Conservation (phyloP, 371 early-diverging fungal species). For the Mycotypha africana region DNA sequence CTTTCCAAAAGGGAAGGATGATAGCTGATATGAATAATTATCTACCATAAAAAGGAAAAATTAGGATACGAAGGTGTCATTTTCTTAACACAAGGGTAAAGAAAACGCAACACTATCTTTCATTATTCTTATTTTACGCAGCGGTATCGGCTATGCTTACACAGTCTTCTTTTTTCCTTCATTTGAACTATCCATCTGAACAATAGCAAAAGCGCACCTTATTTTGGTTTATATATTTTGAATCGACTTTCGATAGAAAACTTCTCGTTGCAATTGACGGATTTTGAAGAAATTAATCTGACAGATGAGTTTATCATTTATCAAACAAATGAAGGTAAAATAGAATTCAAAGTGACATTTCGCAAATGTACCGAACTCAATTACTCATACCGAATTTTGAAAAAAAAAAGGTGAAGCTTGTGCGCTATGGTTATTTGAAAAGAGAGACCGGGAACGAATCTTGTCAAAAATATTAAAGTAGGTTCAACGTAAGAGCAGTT, state of each 20-base stretch:
- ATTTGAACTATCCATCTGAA: no score
- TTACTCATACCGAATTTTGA: no score
- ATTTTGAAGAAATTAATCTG: constrained; percentile 57
- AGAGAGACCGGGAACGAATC: constrained; percentile 59
- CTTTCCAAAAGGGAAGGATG: no score
- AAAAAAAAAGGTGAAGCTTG: constrained; percentile 38
- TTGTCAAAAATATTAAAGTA: constrained; percentile 54
- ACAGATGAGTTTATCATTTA: constrained; percentile 69
- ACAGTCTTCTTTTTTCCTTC: no score
- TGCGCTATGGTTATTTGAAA: constrained; percentile 73
- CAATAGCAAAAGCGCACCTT: constrained; percentile 37
- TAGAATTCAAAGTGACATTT: background rate
- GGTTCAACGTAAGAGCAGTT: constrained; percentile 13
- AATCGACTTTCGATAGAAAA: constrained; percentile 68
- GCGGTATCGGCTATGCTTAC: no score
- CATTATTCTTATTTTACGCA: no score
- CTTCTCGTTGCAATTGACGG: constrained; percentile 48
- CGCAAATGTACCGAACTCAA: no score
- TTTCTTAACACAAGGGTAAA: constrained; percentile 53
- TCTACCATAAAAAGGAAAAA: constrained; percentile 71
- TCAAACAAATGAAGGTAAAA: constrained; percentile 53
- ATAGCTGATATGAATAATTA: no score
- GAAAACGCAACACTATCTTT: background rate
- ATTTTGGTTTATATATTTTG: constrained; percentile 62
- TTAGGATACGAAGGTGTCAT: constrained; percentile 65